A percentile compares a stretch with the other conserved stretches of the same genome.
These are phyloP conservation scores for Xylariomycetidae sp. DNA, from an alignment of 2,329 filamentous ascomycete species.

Conservation along the genomic window DNA sequence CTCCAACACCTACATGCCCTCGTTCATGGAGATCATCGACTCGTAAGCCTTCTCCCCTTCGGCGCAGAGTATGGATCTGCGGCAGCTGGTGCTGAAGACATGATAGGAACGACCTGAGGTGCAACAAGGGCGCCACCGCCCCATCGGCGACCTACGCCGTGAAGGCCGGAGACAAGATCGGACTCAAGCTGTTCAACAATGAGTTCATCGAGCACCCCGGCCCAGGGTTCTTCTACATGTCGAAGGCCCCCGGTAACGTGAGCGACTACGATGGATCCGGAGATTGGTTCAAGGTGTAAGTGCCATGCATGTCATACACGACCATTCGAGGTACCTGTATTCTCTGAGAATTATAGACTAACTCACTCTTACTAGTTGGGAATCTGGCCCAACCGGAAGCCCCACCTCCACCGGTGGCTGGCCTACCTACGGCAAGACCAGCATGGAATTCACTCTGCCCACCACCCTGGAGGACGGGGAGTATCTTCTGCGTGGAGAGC, in stretches of 20 bases:
- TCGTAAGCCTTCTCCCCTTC: conserved; percentile 11
- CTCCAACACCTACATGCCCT: conserved; percentile 35
- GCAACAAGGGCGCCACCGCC: conserved; percentile 36
- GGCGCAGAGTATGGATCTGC: neutral
- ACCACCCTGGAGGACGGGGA: conserved; percentile 35
- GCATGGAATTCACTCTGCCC: conserved; percentile 38
- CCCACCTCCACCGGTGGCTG: conserved; percentile 20
- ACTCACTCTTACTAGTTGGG: conserved; percentile 19
- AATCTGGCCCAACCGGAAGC: conserved; percentile 26
- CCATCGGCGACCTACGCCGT: conserved; percentile 39
- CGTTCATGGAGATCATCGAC: conserved; percentile 31
- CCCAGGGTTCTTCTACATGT: conserved; percentile 38
- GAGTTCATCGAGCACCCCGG: conserved; percentile 43
- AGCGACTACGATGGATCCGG: conserved; percentile 40
- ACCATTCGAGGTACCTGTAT: too few relatives aligned
- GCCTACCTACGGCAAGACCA: conserved; percentile 33
- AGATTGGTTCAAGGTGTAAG: conserved; percentile 37
- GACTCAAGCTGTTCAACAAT: conserved; percentile 46
- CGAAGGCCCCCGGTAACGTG: conserved; percentile 37
- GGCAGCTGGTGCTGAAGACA: conserved; percentile 3
- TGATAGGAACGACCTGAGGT: conserved; percentile 31
- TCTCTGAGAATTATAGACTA: too few relatives aligned
- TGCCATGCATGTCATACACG: conserved; percentile 4
- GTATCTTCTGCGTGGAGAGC: conserved; percentile 41
- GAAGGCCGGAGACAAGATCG: conserved; percentile 44